Conservation (phyloP, 1,284 basidiomycete genomes). For the Boletus chippewaensis region DNA sequence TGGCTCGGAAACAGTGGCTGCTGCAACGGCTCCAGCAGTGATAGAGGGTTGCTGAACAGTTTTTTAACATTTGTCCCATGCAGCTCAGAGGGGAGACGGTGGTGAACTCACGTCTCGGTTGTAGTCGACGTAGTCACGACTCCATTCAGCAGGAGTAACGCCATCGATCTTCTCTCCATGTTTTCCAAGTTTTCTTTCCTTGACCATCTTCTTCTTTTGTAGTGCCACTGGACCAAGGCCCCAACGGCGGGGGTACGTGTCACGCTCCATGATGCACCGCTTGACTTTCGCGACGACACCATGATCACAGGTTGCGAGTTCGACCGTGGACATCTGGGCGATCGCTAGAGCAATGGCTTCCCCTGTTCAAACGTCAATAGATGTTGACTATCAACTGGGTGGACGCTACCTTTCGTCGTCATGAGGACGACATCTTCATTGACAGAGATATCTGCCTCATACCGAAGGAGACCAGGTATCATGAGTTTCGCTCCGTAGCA, state of each 20-base stretch:
- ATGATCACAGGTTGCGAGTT: slow-evolving; percentile 97
- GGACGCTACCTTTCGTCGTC: slow-evolving; percentile 85
- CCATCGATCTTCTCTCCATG: slow-evolving; percentile 91
- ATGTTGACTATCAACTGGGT: neutral
- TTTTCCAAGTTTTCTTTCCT: slow-evolving; percentile 94
- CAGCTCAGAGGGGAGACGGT: slow-evolving; percentile 11
- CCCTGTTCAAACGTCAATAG: slow-evolving; percentile 38
- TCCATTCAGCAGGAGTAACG: slow-evolving; percentile 89
- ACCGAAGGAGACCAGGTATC: slow-evolving; percentile 97
- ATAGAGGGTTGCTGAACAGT: slow-evolving; percentile 37
- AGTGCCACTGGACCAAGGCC: slow-evolving; percentile 94
- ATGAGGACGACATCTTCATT: slow-evolving; percentile 98
- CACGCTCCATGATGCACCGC: slow-evolving; percentile 99
- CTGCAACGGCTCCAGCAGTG: slow-evolving; percentile 24
- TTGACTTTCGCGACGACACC: slow-evolving; percentile 99
- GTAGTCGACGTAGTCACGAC: slow-evolving; percentile 91
- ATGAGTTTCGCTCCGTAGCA: slow-evolving; percentile 99
- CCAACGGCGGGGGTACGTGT: slow-evolving; percentile 98
- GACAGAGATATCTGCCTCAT: slow-evolving; percentile 92
- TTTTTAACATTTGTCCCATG: slow-evolving; percentile 7
- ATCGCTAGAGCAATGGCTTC: slow-evolving; percentile 97
- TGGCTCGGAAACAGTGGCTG: slow-evolving; percentile 23
- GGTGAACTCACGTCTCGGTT: slow-evolving; percentile 45
- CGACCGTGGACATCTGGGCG: slow-evolving; percentile 98
- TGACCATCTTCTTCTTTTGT: slow-evolving; percentile 98